phyloP scores from a whole-genome alignment of 768 basidiomycete species.

The Xanthoconium purpureum region DNA sequence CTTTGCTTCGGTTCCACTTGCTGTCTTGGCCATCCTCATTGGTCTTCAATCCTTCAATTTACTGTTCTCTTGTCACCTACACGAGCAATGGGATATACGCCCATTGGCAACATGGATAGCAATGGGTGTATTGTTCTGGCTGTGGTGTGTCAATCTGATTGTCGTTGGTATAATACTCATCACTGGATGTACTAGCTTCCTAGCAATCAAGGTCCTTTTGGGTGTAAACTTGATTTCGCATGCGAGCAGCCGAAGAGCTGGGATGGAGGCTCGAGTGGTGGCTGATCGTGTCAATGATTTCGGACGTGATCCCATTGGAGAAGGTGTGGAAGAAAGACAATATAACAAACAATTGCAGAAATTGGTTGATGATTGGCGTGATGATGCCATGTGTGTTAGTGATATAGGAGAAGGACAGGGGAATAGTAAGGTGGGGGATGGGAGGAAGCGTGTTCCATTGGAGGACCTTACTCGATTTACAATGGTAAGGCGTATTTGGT shows the following conservation, averaged over 20 bases:
- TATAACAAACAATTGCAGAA: conserved; percentile 82
- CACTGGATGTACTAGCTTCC: conserved; percentile 46
- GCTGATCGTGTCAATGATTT: conserved; percentile 83
- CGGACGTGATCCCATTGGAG: conserved; percentile 88
- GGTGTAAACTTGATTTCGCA: conserved; percentile 86
- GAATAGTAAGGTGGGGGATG: conserved; percentile 17
- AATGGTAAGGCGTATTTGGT: conserved; percentile 93
- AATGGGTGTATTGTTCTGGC: conserved; percentile 72
- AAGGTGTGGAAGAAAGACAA: conserved; percentile 81
- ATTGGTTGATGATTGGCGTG: conserved; percentile 62
- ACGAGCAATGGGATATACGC: conserved; percentile 39
- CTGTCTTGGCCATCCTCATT: conserved; percentile 75
- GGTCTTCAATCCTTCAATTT: conserved; percentile 68
- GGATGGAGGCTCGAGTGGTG: conserved; percentile 72
- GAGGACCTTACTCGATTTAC: conserved; percentile 93
- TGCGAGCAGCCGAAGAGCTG: conserved; percentile 67
- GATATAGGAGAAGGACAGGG: conserved; percentile 65
- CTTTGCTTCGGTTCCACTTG: conserved; percentile 89
- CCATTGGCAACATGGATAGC: conserved; percentile 57
- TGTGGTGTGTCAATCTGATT: conserved; percentile 61
- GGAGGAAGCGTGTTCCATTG: conserved; percentile 57
- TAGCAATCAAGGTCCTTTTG: conserved; percentile 89
- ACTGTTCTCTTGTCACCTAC: conserved; percentile 48
- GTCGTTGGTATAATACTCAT: not conserved
- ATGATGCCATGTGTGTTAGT: conserved; percentile 62